Percentiles rank a stretch among this genome's conserved stretches.
Evolutionary conservation across 306 rosid genomes (phyloP).

Genomic region (Corylus heterophylla): DNA sequence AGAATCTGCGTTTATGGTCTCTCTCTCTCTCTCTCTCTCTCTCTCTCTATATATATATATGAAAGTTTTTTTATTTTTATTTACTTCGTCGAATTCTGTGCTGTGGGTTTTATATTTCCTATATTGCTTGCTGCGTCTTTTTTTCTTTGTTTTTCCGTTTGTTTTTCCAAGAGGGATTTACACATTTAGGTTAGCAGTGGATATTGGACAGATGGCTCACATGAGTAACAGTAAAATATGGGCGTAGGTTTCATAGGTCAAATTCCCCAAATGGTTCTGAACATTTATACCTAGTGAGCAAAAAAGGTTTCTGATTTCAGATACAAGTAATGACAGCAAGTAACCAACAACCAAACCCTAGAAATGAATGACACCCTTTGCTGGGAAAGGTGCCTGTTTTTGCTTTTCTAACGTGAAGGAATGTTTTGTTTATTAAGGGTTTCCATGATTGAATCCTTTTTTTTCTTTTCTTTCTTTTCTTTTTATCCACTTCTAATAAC

Average conservation of each 20-base stretch:
- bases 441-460: not conserved
- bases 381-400: constrained; percentile 11
- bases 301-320: not conserved
- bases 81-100: constrained; percentile 2
- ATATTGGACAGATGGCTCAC: constrained; percentile 8
- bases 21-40: constrained; percentile 30
- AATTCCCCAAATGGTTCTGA: not conserved
- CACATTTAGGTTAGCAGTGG: constrained; percentile 5
- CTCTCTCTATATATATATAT: too few relatives aligned
- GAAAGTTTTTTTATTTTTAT: not conserved
- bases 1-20: constrained; percentile 43
- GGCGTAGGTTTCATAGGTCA: constrained; percentile 4
- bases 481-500: not conserved
- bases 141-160: not conserved
- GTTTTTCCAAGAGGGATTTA: not conserved
- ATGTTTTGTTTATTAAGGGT: not conserved
- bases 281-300: not conserved
- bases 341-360: constrained; percentile 8
- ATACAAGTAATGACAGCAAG: not conserved
- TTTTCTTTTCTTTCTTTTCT: not conserved
- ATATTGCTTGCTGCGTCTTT: not conserved
- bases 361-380: constrained; percentile 15
- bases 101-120: not conserved
- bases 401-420: not conserved
- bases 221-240: constrained; percentile 26